Percentiles rank a stretch among this genome's conserved stretches.
Evolutionary conservation across 192 early-diverging fungal genomes (phyloP).

Genomic region (Spizellomyces sp.): DNA sequence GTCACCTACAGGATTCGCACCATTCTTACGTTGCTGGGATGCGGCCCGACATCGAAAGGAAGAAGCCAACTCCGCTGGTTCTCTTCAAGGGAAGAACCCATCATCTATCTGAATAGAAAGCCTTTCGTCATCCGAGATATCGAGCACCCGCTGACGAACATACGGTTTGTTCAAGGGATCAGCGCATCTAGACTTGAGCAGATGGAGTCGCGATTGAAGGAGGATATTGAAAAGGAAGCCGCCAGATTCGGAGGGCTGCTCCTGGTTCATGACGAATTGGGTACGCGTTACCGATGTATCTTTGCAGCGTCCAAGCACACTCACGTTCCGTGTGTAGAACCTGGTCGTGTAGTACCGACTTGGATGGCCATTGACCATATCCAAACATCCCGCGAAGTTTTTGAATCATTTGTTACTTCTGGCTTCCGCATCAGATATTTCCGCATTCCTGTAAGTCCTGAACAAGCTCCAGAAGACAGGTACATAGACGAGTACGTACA

Average conservation of each 20-base stretch:
- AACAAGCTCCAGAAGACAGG: slow-evolving; percentile 62
- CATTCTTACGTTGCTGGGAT: slow-evolving; percentile 57
- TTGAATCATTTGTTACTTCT: slow-evolving; percentile 42
- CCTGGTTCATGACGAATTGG: slow-evolving; percentile 63
- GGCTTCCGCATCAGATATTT: slow-evolving; percentile 56
- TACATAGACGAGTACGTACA: slow-evolving; percentile 65
- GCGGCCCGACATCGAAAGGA: slow-evolving; percentile 38
- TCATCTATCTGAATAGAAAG: slow-evolving; percentile 62
- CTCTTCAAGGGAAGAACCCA: slow-evolving; percentile 49
- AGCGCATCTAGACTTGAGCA: slow-evolving; percentile 55
- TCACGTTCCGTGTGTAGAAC: neutral
- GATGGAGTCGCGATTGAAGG: slow-evolving; percentile 61
- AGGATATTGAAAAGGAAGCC: slow-evolving; percentile 57
- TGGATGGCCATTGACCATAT: slow-evolving; percentile 61
- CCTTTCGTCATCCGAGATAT: slow-evolving; percentile 65
- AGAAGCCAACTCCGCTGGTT: slow-evolving; percentile 29
- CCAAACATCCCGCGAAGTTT: slow-evolving; percentile 62
- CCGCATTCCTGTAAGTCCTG: slow-evolving; percentile 63
- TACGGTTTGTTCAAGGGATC: slow-evolving; percentile 57
- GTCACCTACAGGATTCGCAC: slow-evolving; percentile 51
- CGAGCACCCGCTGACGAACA: slow-evolving; percentile 56
- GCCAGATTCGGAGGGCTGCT: slow-evolving; percentile 49
- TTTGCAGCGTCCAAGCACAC: too few species aligned
- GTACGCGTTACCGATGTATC: neutral
- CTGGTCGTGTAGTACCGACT: slow-evolving; percentile 52